Base-by-base conservation (phyloP, 1,284 basidiomycete species). In the Mycosarcoma maydis region DNA sequence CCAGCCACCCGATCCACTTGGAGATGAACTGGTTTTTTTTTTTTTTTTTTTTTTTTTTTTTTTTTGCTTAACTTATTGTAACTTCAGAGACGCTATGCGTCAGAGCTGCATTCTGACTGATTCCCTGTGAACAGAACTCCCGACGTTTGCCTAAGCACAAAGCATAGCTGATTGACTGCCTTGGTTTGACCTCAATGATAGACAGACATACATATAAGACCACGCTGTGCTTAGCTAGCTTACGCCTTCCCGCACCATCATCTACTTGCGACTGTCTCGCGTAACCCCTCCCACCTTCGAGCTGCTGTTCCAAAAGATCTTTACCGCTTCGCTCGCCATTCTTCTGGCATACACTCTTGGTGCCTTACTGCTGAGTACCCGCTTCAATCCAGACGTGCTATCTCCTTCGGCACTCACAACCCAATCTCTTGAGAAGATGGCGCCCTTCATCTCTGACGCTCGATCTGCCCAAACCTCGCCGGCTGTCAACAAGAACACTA, bases 401-500 rank as follows among this genome's bases (percentile, higher is more conserved):
- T 16, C 44, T 26, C 17, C 11, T 27, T 16, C 33, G 6, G 4
- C 16, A 13, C 17, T 29, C 24, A 23, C 17, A 19, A n/a, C 11
- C n/a, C 23, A 32, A 6, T n/a, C 9, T 20, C 11, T 37, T 23
- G 16, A 39, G 37, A 53, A 56, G 22, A 60, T 60, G 58, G 40
- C 50, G 8, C 58, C 58, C 4, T 48, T 50, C 6, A 43, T 57
- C 22, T 40, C 53, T 13, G 38, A 56, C 40, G 53, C 46, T 17
- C 47, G 52, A 23, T 22, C 43, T 6, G 48, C 27, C n/a, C 27
- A n/a, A 16, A 47, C 38, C 14, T 27, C 38, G 13, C 41, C 32
- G 26, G 29, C 45, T 17, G 29, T 46, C 41, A 47, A 19, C 55
- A 62, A 72, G 37, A 49, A 43, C n/a, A 24, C 49, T 4, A 53